Evolutionary conservation across 108 stramenopile species (phyloP), one percentile per base, ranked within the genome.

Genomic region (Pseudonitzschia delicatissima): DNA sequence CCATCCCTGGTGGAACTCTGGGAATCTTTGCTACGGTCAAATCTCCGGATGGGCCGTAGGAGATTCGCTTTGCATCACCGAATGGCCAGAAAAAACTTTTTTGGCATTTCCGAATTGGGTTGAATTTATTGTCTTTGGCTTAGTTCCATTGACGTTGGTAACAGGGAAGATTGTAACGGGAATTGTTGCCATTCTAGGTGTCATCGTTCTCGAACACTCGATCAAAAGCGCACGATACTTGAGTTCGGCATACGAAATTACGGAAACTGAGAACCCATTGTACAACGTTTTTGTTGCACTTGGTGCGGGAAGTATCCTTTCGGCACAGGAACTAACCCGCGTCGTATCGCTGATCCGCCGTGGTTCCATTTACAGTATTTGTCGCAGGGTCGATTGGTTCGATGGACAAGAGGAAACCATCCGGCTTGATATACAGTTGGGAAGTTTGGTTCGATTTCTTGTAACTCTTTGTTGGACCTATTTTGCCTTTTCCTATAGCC

Each of bases 1-100:
- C 20, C 81, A 79, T 57, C 71, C 77, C 9, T 79, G 67, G 70
- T 82, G 81, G 81, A 63, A 72, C 35, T 21, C 55, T 28, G 74
- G 71, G 15, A 52, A 62, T 11, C 13, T 32, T 23, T 72, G 71
- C 37, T 72, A 76, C 33, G 12, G 61, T 20, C 61, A 62, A 23
- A 45, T 62, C 25, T 18, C 20, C 11, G 61, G 61, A 6, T 83
- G 82, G 82, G 82, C 82, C 7, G 39, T 63, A 57, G 78, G 78
- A 15, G 78, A 79, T 57, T 64, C 68, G 2, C 44, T 66, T 23
- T 77, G 75, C 57, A 52, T 83, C 36, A 50, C 45, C 4, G 66
- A 68, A 35, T 68, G 72, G 62, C 72, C 76, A 27, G 51, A 48
- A 25, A 73, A 69, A 40, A 69, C 72, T 4, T 77, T 79, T 35